Base-by-base conservation (phyloP, 148 eudicot species). In the Chenopodium formosanum region DNA sequence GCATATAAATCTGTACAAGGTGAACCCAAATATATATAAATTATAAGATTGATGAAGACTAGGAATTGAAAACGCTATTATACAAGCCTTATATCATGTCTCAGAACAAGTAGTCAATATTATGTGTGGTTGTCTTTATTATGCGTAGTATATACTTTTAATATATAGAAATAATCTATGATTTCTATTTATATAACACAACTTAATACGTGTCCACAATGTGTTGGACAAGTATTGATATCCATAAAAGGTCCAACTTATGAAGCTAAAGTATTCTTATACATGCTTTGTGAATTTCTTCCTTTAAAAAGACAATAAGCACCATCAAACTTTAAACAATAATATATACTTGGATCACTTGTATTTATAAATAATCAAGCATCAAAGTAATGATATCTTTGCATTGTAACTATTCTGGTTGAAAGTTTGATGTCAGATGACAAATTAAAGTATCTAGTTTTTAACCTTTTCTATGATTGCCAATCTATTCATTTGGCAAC, bases 361-460 rank as follows among this genome's bases (percentile, higher is more conserved):
- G 53, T 22, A n/a, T 72, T 72, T 53, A 50, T 50, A 50, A 50
- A 70, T 14, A 50, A 70, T 14, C 50, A 70, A 37, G 20, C 52
- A 72, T 2, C 53, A 72, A 9, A 71, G 46, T 46, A 72, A 72
- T 72, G 56, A 46, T 46, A 20, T 71, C 44, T 44, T 72, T 1
- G 22, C 9, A 7, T 20, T 37, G 23, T 40, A 40, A 70, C 52
- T 17, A 72, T 46, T 44, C 11, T 72, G 56, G 53, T 72, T 48
- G 5, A 72, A 44, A 72, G 75, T 44, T 72, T 72, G 75, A 72
- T 29, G 47, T 72, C 75, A 72, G n/a, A 72, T 72, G 75, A 72
- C 31, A 72, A 72, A 46, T 22, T 72, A 72, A 19, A 46, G 7
- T 72, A 22, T 10, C 25, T 5, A n/a, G 27, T 70, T 70, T 7